These are phyloP conservation scores for Cardamine chenopodiifolia DNA, from an alignment of 345 rosid species.

Conservation along the genomic window DNA sequence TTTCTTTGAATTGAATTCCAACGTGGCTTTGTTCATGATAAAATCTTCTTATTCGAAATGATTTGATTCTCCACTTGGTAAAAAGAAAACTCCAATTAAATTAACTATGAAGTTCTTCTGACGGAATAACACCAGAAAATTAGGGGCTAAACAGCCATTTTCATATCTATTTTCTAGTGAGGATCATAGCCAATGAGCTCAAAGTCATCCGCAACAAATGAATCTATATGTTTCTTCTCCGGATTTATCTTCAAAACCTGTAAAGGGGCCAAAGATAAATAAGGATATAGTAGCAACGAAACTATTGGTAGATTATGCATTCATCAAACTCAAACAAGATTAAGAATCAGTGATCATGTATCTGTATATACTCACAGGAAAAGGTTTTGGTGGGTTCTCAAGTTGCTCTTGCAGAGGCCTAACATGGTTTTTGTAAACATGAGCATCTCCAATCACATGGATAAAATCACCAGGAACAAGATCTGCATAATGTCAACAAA, in stretches of 20 bases:
- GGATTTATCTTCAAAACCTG: constrained; percentile 90
- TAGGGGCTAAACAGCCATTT: constrained; percentile 62
- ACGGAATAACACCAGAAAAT: not conserved
- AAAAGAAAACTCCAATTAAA: not conserved
- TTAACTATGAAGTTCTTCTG: not conserved
- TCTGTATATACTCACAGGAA: constrained; percentile 64
- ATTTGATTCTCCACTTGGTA: constrained; percentile 4
- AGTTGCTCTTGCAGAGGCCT: constrained; percentile 92
- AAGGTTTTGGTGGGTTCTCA: constrained; percentile 87
- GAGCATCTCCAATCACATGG: constrained; percentile 89
- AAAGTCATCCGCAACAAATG: constrained; percentile 77
- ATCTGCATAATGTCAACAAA: constrained; percentile 48
- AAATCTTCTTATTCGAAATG: not conserved
- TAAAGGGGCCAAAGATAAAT: constrained; percentile 17
- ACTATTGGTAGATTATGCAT: not conserved
- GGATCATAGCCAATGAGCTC: constrained; percentile 87
- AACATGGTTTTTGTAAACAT: constrained; percentile 78
- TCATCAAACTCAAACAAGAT: constrained; percentile 15
- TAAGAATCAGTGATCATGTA: not conserved
- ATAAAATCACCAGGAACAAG: constrained; percentile 86
- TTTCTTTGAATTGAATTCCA: not conserved
- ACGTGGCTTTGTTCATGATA: not conserved
- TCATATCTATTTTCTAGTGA: constrained; percentile 90
- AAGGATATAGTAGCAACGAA: not conserved
- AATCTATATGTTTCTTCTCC: constrained; percentile 79